Evolutionary conservation across 306 rosid genomes (phyloP), one percentile per base, ranked within the genome.

Genomic region (Vigna hirtella): DNA sequence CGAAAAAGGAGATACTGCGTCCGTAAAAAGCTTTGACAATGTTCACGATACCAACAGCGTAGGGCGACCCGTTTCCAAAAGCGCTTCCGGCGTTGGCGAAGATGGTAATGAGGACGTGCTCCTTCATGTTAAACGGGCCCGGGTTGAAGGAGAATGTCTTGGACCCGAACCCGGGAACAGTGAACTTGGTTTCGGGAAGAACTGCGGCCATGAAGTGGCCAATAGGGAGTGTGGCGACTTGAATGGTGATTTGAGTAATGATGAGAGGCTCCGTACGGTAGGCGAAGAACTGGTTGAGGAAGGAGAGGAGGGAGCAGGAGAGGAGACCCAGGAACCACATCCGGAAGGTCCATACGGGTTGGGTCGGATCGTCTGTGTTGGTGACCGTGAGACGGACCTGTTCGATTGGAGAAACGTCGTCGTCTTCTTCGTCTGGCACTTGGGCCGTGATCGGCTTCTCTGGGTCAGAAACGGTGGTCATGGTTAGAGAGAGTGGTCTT

Each of bases 91-190:
- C 98, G 56, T 93, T 93, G 0, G 98, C 98, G 42, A 91, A 93
- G 8, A 93, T 91, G 12, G 95, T 81, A 13, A 93, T 90, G 1
- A 93, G 84, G 12, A 90, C 98, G 76, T 93, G 98, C 73, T 93
- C 98, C 81, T 91, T 93, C 85, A 88, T 86, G 85, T 93, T 93
- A 62, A 91, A 93, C 28, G 98, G 97, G 1, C 95, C 95, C 42
- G 97, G 93, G 77, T 91, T 91, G 0, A 91, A 12, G 0, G 94
- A 88, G 38, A 88, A 53, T 13, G 0, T 0, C 2, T 43, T 77
- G 1, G 84, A 70, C 26, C 92, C 90, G 50, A 86, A 9, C 22
- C 90, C 90, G 55, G 87, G 88, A 18, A 93, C 1, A 0, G 61
- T 62, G 49, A 91, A 88, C 86, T 84, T 86, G 15, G 51, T 51